Percentiles rank a stretch among this genome's conserved stretches.
phyloP scores from a whole-genome alignment of 2,329 filamentous ascomycete genomes.

The Drechslerella coelobrocha region DNA sequence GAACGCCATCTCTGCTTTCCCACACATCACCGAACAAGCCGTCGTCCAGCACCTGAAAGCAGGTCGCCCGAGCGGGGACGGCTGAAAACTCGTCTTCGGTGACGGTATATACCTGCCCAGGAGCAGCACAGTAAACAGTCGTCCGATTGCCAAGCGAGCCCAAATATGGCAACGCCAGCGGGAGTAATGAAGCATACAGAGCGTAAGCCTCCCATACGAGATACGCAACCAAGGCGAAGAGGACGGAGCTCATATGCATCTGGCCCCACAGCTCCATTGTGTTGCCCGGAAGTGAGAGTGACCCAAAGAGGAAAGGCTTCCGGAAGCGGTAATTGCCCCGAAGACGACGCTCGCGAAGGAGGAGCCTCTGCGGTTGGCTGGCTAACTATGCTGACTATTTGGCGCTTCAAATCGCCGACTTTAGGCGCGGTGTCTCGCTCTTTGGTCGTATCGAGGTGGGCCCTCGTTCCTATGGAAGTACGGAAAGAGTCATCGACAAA shows the following conservation, averaged over 20 bases:
- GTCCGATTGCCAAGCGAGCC: not conserved
- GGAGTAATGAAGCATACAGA: not conserved
- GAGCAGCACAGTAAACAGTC: conserved; percentile 18
- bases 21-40: conserved; percentile 21
- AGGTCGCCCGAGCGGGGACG: conserved; percentile 7
- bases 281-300: too few relatives aligned
- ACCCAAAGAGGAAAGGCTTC: too few relatives aligned
- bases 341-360: not conserved
- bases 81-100: conserved; percentile 15
- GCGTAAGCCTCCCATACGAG: conserved; percentile 8
- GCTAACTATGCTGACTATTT: too few relatives aligned
- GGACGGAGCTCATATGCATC: too few relatives aligned
- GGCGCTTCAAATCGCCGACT: too few relatives aligned
- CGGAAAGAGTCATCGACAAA: too few relatives aligned
- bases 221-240: conserved; percentile 13
- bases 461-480: too few relatives aligned
- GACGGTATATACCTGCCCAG: conserved; percentile 5
- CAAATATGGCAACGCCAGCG: not conserved
- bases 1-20: conserved; percentile 3
- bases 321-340: conserved; percentile 17
- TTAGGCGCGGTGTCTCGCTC: too few relatives aligned
- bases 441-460: too few relatives aligned
- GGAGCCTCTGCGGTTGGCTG: too few relatives aligned
- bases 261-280: not conserved
- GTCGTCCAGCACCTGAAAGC: conserved; percentile 17